A percentile compares a stretch with the other conserved stretches of the same genome.
Evolutionary conservation across 257 asterid genomes (phyloP).

Genomic region (Plantago ovata): DNA sequence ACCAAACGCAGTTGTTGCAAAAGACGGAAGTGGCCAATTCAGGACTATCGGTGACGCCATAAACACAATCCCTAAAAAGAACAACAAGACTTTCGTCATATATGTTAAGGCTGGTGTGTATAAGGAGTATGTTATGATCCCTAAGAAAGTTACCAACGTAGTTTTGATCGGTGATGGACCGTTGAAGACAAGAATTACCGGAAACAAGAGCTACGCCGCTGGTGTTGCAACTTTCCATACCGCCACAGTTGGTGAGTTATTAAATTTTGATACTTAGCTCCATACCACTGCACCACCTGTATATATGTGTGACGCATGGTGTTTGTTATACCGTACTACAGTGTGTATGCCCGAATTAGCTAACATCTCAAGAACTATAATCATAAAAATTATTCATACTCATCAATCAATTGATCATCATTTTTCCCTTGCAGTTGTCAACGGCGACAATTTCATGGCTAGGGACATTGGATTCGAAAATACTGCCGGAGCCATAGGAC

Average conservation of each 20-base stretch:
- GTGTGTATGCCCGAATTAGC: too few species aligned
- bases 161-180: conserved; percentile 70
- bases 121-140: conserved; percentile 39
- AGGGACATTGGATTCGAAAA: conserved; percentile 73
- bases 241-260: conserved; percentile 48
- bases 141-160: conserved; percentile 30
- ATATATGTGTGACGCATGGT: too few species aligned
- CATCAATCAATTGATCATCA: not conserved
- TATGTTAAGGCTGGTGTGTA: conserved; percentile 63
- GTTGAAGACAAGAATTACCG: conserved; percentile 44
- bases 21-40: conserved; percentile 40
- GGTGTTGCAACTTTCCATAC: conserved; percentile 44
- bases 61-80: conserved; percentile 20
- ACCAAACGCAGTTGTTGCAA: conserved; percentile 39
- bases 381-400: not conserved
- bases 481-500: conserved; percentile 63
- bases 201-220: conserved; percentile 29
- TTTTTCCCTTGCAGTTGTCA: conserved; percentile 33
- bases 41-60: conserved; percentile 40
- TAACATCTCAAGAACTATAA: too few species aligned
- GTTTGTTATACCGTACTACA: too few species aligned
- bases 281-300: too few species aligned
- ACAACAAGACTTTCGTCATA: conserved; percentile 27
- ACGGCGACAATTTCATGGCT: conserved; percentile 58
- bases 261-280: too few species aligned